Evolutionary conservation across 768 basidiomycete genomes (phyloP).

Genomic region (Sistotremastrum niveocremeum): DNA sequence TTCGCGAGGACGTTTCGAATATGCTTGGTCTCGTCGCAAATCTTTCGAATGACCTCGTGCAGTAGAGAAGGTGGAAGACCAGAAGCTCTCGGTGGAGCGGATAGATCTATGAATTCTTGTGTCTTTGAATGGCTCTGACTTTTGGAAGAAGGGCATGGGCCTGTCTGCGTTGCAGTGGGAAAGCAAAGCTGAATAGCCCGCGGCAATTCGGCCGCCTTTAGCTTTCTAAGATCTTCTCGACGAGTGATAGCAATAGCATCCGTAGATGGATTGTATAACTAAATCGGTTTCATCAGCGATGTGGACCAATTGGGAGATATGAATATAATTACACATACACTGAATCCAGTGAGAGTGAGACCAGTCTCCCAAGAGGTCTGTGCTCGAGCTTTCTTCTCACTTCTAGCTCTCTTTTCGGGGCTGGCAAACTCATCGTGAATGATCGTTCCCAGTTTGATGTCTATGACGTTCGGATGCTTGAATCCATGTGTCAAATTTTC

Average conservation of each 20-base stretch:
- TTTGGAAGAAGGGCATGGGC: too few relatives aligned
- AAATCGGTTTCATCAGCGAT: background rate
- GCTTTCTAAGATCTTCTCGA: too few relatives aligned
- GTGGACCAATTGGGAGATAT: background rate
- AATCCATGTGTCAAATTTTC: constrained; percentile 73
- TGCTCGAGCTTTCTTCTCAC: constrained; percentile 53
- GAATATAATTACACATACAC: constrained; percentile 34
- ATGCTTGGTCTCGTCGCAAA: constrained; percentile 39
- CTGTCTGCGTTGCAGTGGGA: too few relatives aligned
- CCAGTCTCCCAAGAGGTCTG: constrained; percentile 72
- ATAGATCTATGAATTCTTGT: background rate
- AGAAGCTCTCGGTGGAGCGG: constrained; percentile 12
- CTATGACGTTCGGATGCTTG: constrained; percentile 72
- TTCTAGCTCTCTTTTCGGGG: constrained; percentile 64
- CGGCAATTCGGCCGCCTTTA: too few relatives aligned
- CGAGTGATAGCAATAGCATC: too few relatives aligned
- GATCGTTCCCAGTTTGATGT: constrained; percentile 85
- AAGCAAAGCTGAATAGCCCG: too few relatives aligned
- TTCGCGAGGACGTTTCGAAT: constrained; percentile 35
- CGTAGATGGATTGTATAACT: too few relatives aligned
- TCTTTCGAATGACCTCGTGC: constrained; percentile 39
- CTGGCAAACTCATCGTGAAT: constrained; percentile 57
- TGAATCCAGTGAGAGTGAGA: constrained; percentile 77
- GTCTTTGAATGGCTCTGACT: too few relatives aligned
- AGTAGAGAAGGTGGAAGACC: constrained; percentile 48